A percentile compares a stretch with the other conserved stretches of the same genome.
Evolutionary conservation across 2,329 filamentous ascomycete genomes (phyloP).

Genomic region (Beauveria medogensis): DNA sequence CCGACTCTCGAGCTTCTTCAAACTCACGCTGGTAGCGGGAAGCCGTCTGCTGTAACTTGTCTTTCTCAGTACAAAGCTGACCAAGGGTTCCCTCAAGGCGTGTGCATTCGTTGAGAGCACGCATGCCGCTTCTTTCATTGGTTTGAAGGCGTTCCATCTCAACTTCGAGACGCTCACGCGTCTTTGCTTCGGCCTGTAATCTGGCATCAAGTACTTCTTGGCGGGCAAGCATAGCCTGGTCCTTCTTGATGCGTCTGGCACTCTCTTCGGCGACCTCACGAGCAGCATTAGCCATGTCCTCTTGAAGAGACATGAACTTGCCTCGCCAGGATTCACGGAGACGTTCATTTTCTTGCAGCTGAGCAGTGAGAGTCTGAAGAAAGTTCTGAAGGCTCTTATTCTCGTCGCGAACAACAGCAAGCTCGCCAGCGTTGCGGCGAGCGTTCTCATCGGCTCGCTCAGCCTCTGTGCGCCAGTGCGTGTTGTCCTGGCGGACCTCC

Average conservation of each 20-base stretch:
- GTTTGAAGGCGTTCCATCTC: conserved; percentile 59
- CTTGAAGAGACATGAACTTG: conserved; percentile 79
- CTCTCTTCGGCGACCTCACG: conserved; percentile 78
- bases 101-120: conserved; percentile 54
- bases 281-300: conserved; percentile 74
- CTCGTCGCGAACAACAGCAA: conserved; percentile 41
- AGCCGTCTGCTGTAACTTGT: conserved; percentile 61
- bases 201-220: conserved; percentile 72
- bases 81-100: conserved; percentile 46
- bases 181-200: conserved; percentile 66
- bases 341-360: conserved; percentile 78
- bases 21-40: conserved; percentile 72
- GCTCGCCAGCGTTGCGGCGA: conserved; percentile 40
- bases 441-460: conserved; percentile 48
- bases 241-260: conserved; percentile 66
- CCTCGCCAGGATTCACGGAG: conserved; percentile 75
- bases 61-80: conserved; percentile 58
- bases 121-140: conserved; percentile 57
- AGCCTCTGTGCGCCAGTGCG: conserved; percentile 55
- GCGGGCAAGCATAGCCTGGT: conserved; percentile 69
- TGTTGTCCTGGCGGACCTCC: conserved; percentile 46
- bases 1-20: conserved; percentile 73
- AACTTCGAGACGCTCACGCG: conserved; percentile 56
- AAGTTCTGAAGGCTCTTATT: conserved; percentile 69
- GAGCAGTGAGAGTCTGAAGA: conserved; percentile 64